Conservation (phyloP, 2,329 filamentous ascomycete species). For the Plectosphaerella cucumerina region DNA sequence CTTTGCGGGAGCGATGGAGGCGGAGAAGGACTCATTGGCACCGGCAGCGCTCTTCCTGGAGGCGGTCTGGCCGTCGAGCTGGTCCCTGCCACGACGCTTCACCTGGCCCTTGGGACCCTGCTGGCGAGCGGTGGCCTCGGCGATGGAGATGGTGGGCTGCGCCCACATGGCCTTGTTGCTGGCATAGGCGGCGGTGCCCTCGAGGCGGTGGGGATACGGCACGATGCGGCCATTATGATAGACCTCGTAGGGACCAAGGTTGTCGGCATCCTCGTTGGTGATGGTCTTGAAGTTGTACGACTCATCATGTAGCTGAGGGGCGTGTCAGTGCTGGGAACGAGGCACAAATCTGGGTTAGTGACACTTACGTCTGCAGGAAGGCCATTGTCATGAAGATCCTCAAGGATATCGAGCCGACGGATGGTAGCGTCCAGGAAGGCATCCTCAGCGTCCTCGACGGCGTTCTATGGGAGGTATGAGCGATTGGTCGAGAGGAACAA, state of each 20-base stretch:
- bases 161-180: constrained; percentile 11
- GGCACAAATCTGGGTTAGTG: constrained; percentile 1
- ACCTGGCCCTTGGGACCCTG: not conserved
- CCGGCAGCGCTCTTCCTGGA: constrained; percentile 7
- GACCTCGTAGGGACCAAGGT: constrained; percentile 38
- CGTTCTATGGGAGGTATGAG: constrained; percentile 25
- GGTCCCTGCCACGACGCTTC: constrained; percentile 49
- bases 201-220: constrained; percentile 38
- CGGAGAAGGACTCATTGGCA: not conserved
- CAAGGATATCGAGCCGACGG: constrained; percentile 39
- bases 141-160: constrained; percentile 5
- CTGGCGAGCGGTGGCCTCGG: constrained; percentile 3
- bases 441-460: constrained; percentile 31
- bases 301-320: constrained; percentile 33
- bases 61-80: constrained; percentile 42
- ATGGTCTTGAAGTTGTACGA: constrained; percentile 42
- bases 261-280: constrained; percentile 36
- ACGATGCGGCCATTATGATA: constrained; percentile 37
- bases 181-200: constrained; percentile 28
- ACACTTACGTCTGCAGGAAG: constrained; percentile 46
- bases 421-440: constrained; percentile 41
- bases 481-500: constrained; percentile 3
- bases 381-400: constrained; percentile 35
- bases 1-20: constrained; percentile 11
- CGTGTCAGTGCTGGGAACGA: constrained; percentile 10